phyloP scores from a whole-genome alignment of 208 protist species.

The Trypanosoma conorhini region DNA sequence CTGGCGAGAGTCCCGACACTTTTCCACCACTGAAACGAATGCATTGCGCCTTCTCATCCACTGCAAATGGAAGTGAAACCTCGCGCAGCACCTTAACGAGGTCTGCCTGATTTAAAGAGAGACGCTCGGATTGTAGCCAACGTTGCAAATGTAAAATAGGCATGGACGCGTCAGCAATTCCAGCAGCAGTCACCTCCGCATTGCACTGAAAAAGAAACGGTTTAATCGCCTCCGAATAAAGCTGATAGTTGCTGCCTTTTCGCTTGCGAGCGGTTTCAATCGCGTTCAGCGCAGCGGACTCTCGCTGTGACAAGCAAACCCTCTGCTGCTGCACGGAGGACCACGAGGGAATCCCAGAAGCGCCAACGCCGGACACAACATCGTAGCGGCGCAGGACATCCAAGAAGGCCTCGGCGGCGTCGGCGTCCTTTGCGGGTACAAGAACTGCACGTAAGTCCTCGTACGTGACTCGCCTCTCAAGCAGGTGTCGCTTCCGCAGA shows the following conservation, averaged over 20 bases:
- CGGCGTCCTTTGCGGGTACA: neutral
- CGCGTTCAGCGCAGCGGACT: slow-evolving; percentile 16
- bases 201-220: slow-evolving; percentile 24
- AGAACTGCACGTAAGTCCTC: slow-evolving; percentile 17
- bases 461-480: slow-evolving; percentile 9
- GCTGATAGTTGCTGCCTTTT: neutral
- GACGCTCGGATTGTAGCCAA: slow-evolving; percentile 28
- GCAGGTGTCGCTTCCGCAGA: slow-evolving; percentile 23
- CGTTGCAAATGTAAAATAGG: slow-evolving; percentile 17
- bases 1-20: neutral
- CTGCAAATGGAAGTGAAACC: neutral
- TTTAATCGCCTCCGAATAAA: slow-evolving; percentile 26
- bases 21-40: slow-evolving; percentile 6
- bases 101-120: slow-evolving; percentile 13
- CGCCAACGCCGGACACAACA: slow-evolving; percentile 2
- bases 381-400: slow-evolving; percentile 20
- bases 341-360: neutral
- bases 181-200: neutral
- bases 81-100: slow-evolving; percentile 15
- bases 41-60: slow-evolving; percentile 3
- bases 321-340: neutral
- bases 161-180: neutral
- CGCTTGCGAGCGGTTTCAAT: slow-evolving; percentile 17
- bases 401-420: neutral
- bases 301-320: slow-evolving; percentile 20